These are phyloP conservation scores for Hondaea fermentalgiana DNA, from an alignment of 108 stramenopile genomes.

Conservation along the genomic window DNA sequence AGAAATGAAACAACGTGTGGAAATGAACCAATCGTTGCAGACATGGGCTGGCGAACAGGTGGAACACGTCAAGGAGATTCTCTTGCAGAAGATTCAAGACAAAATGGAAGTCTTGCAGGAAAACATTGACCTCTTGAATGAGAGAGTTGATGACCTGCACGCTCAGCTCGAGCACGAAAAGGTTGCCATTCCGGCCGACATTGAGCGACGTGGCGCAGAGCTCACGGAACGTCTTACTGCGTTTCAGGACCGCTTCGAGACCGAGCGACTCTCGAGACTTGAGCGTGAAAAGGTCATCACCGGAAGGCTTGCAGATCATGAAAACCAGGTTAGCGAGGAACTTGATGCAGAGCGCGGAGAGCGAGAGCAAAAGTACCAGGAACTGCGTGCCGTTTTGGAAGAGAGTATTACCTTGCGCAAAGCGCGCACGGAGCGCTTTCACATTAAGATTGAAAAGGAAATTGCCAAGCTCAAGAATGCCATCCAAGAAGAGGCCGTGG, in stretches of 20 bases:
- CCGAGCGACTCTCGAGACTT: background rate
- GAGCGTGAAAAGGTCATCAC: background rate
- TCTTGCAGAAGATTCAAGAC: background rate
- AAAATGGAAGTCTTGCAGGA: background rate
- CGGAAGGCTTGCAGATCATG: background rate
- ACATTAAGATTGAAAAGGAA: constrained; percentile 1
- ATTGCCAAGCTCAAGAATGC: background rate
- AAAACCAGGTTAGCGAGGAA: background rate
- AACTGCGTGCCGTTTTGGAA: background rate
- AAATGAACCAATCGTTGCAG: background rate
- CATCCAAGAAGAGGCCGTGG: constrained; percentile 6
- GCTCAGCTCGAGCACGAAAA: background rate
- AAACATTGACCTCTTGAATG: background rate
- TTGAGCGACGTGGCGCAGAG: constrained; percentile 5
- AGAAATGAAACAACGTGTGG: background rate
- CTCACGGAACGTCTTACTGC: background rate
- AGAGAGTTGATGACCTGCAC: background rate
- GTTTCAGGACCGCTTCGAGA: background rate
- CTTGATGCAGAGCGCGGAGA: background rate
- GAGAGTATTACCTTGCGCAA: background rate
- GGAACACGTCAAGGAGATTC: background rate
- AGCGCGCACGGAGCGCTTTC: background rate
- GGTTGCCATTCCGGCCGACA: background rate
- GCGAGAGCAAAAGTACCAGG: constrained; percentile 19
- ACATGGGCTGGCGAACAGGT: background rate